These are phyloP conservation scores for Phaffia rhodozyma DNA, from an alignment of 1,284 basidiomycete species.

Conservation along the genomic window DNA sequence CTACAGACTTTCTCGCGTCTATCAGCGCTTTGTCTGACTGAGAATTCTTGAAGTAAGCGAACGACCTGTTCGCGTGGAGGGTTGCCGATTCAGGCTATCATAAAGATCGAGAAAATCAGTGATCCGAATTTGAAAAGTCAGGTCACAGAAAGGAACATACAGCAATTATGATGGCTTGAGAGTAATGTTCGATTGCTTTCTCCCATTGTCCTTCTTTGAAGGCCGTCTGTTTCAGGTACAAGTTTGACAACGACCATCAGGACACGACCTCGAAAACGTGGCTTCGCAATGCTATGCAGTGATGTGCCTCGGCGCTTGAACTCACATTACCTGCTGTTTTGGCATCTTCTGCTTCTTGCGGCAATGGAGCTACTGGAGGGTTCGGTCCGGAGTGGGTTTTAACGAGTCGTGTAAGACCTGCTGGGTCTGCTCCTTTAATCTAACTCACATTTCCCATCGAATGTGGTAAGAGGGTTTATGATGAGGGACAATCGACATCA, in stretches of 20 bases:
- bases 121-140: not conserved
- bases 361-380: slow-evolving; percentile 22
- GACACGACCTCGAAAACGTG: not conserved
- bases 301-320: not conserved
- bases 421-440: slow-evolving; percentile 23
- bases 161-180: not conserved
- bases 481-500: not conserved
- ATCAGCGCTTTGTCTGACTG: slow-evolving; percentile 11
- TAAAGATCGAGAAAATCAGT: not conserved
- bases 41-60: slow-evolving; percentile 17
- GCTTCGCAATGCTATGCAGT: not conserved
- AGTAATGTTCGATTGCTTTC: not conserved
- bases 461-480: not conserved
- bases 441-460: not conserved
- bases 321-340: slow-evolving; percentile 21
- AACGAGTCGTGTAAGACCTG: slow-evolving; percentile 20
- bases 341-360: slow-evolving; percentile 18
- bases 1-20: slow-evolving; percentile 19
- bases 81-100: slow-evolving; percentile 16
- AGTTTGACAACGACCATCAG: too few species aligned
- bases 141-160: not conserved
- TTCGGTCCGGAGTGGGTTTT: slow-evolving; percentile 22
- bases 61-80: slow-evolving; percentile 20
- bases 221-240: not conserved
- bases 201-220: not conserved